Evolutionary conservation across 192 early-diverging fungal genomes (phyloP).

Genomic region (Geranomyces variabilis): DNA sequence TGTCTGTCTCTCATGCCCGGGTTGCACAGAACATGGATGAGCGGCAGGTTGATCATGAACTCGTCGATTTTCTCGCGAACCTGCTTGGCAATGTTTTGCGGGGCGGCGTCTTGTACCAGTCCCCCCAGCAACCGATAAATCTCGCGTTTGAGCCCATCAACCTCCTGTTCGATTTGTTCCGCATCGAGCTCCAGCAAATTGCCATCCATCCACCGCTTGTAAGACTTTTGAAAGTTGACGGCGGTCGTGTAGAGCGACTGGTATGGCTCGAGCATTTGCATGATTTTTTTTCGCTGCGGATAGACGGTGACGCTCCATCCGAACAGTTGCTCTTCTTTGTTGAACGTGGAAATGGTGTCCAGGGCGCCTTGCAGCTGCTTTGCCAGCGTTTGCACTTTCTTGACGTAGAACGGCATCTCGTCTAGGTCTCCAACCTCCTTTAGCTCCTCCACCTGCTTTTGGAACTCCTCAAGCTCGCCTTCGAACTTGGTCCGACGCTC

Average conservation of each 20-base stretch:
- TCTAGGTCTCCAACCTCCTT: conserved; percentile 66
- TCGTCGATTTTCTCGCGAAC: conserved; percentile 68
- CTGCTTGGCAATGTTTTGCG: conserved; percentile 63
- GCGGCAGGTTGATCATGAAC: conserved; percentile 60
- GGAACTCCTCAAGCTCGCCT: conserved; percentile 59
- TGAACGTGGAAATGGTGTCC: conserved; percentile 64
- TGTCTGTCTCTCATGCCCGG: conserved; percentile 65
- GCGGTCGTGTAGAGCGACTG: conserved; percentile 65
- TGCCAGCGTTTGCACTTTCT: conserved; percentile 61
- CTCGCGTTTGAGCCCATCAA: conserved; percentile 63
- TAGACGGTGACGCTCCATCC: conserved; percentile 64
- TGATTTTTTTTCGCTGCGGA: conserved; percentile 60
- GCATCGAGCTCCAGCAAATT: conserved; percentile 62
- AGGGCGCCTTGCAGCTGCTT: conserved; percentile 58
- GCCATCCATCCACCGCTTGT: conserved; percentile 71
- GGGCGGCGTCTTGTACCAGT: conserved; percentile 56
- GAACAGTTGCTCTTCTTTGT: conserved; percentile 67
- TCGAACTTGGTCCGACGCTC: conserved; percentile 61
- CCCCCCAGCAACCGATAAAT: conserved; percentile 60
- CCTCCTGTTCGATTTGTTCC: conserved; percentile 58
- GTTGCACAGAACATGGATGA: conserved; percentile 67
- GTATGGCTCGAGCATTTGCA: conserved; percentile 59
- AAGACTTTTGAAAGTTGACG: conserved; percentile 64
- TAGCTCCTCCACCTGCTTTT: conserved; percentile 62
- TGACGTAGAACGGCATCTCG: conserved; percentile 71